Evolutionary conservation across 805 yeast genomes (phyloP).

Genomic region (Candida palmyrensis): DNA sequence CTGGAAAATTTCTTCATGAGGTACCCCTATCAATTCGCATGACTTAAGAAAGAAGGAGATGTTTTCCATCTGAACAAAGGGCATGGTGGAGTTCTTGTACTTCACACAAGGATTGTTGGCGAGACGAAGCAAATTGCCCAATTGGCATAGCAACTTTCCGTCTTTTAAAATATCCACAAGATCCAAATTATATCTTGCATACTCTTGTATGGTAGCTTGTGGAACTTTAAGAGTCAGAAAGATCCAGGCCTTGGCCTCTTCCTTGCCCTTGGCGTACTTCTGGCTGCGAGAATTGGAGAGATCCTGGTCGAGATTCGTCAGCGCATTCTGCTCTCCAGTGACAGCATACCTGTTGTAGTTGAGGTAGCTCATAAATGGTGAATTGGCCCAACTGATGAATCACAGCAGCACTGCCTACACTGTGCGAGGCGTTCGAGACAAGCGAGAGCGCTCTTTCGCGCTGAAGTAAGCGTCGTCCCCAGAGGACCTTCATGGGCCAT

Average conservation of each 20-base stretch:
- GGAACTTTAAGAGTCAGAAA: slow-evolving; percentile 22
- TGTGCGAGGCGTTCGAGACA: no score
- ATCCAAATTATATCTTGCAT: slow-evolving; percentile 28
- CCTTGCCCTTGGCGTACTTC: slow-evolving; percentile 43
- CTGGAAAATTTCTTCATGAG: slow-evolving; percentile 77
- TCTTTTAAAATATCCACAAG: slow-evolving; percentile 54
- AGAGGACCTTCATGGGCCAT: no score
- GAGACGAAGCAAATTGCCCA: slow-evolving; percentile 23
- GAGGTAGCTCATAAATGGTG: slow-evolving; percentile 6
- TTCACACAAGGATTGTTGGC: slow-evolving; percentile 32
- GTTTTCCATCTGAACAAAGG: slow-evolving; percentile 79
- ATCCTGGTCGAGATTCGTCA: slow-evolving; percentile 62
- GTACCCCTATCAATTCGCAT: slow-evolving; percentile 61
- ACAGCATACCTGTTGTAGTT: slow-evolving; percentile 7
- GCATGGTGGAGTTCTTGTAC: slow-evolving; percentile 62
- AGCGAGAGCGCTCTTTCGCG: no score
- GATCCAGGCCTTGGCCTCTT: slow-evolving; percentile 54
- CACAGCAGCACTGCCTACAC: no score
- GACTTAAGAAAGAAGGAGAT: slow-evolving; percentile 65
- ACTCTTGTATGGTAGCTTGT: slow-evolving; percentile 9
- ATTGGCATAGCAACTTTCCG: slow-evolving; percentile 42
- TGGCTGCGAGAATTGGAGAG: slow-evolving; percentile 42
- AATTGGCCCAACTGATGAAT: no score
- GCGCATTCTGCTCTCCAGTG: slow-evolving; percentile 13
- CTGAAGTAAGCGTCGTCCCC: no score